Evolutionary conservation across 2,329 filamentous ascomycete species (phyloP).

Genomic region (Paraphaeosphaeria sporulosa): DNA sequence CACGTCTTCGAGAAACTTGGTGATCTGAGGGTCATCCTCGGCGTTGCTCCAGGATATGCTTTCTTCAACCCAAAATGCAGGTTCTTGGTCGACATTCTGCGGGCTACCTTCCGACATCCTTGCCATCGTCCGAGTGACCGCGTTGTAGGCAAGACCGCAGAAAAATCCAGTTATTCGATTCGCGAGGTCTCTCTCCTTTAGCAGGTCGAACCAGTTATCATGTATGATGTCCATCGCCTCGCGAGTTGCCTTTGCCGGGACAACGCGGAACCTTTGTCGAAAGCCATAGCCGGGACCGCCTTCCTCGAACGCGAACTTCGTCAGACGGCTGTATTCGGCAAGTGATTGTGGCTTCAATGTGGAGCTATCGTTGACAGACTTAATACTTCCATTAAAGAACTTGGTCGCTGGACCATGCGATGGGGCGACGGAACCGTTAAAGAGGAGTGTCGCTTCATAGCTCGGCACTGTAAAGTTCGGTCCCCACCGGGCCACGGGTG

Average conservation of each 20-base stretch:
- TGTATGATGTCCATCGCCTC: constrained; percentile 26
- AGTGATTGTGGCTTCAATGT: no score
- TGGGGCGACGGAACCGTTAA: no score
- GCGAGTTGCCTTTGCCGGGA: constrained; percentile 18
- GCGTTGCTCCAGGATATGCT: constrained; percentile 22
- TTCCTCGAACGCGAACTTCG: constrained; percentile 21
- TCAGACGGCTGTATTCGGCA: no score
- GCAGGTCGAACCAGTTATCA: constrained; percentile 23
- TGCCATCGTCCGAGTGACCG: constrained; percentile 21
- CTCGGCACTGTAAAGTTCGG: no score
- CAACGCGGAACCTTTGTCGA: constrained; percentile 27
- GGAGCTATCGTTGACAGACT: no score
- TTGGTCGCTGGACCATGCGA: no score
- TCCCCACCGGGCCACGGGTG: no score
- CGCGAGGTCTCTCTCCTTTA: constrained; percentile 17
- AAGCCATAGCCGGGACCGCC: constrained; percentile 23
- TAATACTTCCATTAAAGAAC: no score
- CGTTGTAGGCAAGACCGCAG: constrained; percentile 26
- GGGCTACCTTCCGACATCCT: constrained; percentile 18
- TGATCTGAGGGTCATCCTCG: constrained; percentile 1
- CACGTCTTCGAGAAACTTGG: no score
- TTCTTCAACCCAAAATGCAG: constrained; percentile 31
- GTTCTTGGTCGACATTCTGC: constrained; percentile 17
- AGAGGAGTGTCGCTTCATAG: no score
- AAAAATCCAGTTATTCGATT: constrained; percentile 24